phyloP scores from a whole-genome alignment of 306 rosid species.

The Prunus dulcis region DNA sequence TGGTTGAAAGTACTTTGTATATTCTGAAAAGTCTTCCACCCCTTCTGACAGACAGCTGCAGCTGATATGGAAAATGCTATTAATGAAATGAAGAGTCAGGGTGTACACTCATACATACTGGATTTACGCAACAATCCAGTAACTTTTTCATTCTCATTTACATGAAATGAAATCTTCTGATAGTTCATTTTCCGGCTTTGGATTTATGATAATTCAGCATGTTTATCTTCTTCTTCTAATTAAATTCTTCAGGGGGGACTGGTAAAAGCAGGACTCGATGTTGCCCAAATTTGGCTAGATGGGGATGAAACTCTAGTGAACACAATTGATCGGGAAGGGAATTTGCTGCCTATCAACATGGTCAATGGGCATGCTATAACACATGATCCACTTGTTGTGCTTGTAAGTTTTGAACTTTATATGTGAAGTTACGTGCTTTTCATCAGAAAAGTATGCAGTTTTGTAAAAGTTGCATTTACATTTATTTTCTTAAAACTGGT shows the following conservation, averaged over 20 bases:
- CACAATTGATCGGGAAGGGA: slow-evolving; percentile 78
- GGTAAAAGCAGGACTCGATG: slow-evolving; percentile 88
- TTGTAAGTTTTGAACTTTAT: slow-evolving; percentile 50
- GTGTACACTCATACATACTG: slow-evolving; percentile 86
- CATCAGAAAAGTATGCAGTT: not conserved
- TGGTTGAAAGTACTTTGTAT: not conserved
- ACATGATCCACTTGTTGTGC: slow-evolving; percentile 89
- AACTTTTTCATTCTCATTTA: slow-evolving; percentile 16
- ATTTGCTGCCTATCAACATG: slow-evolving; percentile 77
- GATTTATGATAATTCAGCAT: not conserved
- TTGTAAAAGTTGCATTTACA: not conserved
- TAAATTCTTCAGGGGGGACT: slow-evolving; percentile 75
- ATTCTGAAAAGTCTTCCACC: not conserved
- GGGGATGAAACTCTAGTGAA: slow-evolving; percentile 96
- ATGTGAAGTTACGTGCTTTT: not conserved
- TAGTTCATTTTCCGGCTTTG: not conserved
- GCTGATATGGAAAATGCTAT: slow-evolving; percentile 83
- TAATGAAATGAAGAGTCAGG: slow-evolving; percentile 73
- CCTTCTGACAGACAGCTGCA: slow-evolving; percentile 68
- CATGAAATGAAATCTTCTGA: not conserved
- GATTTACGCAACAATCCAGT: slow-evolving; percentile 96
- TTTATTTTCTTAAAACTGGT: not conserved
- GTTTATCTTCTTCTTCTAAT: slow-evolving; percentile 8
- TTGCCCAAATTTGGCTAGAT: slow-evolving; percentile 95
- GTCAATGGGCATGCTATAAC: slow-evolving; percentile 88